phyloP scores from a whole-genome alignment of 768 basidiomycete species.

The Termitomyces bulborhizus region DNA sequence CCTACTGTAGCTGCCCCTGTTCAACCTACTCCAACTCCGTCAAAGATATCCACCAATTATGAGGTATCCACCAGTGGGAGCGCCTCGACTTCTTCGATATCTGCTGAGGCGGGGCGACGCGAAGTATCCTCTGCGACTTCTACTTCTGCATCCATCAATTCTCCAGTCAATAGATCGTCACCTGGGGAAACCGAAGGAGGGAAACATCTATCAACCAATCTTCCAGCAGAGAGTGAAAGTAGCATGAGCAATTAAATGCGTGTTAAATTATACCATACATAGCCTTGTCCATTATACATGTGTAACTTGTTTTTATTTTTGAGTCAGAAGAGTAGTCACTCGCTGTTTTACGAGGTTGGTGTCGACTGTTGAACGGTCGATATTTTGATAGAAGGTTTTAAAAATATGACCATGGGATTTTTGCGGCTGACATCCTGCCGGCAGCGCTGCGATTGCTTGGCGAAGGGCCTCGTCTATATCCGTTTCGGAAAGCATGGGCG shows the following conservation, averaged over 20 bases:
- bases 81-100: not conserved
- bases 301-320: slow-evolving; percentile 1
- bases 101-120: not conserved
- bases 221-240: not conserved
- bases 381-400: slow-evolving; percentile 55
- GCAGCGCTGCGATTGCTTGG: slow-evolving; percentile 30
- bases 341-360: slow-evolving; percentile 49
- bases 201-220: not conserved
- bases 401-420: slow-evolving; percentile 44
- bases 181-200: not conserved
- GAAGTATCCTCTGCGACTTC: not conserved
- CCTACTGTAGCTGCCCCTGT: slow-evolving; percentile 14
- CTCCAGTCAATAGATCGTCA: not conserved
- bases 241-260: not conserved
- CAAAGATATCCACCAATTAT: slow-evolving; percentile 1
- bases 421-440: slow-evolving; percentile 19
- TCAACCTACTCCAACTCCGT: not conserved
- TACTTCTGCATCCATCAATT: slow-evolving; percentile 2
- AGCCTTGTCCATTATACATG: not conserved
- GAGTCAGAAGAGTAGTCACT: slow-evolving; percentile 32
- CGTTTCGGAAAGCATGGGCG: slow-evolving; percentile 48
- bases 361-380: slow-evolving; percentile 58
- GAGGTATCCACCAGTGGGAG: not conserved
- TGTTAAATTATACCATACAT: slow-evolving; percentile 4
- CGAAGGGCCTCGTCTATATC: slow-evolving; percentile 50